Evolutionary conservation across 768 basidiomycete species (phyloP).

Genomic region (Leucosporidium scottii): DNA sequence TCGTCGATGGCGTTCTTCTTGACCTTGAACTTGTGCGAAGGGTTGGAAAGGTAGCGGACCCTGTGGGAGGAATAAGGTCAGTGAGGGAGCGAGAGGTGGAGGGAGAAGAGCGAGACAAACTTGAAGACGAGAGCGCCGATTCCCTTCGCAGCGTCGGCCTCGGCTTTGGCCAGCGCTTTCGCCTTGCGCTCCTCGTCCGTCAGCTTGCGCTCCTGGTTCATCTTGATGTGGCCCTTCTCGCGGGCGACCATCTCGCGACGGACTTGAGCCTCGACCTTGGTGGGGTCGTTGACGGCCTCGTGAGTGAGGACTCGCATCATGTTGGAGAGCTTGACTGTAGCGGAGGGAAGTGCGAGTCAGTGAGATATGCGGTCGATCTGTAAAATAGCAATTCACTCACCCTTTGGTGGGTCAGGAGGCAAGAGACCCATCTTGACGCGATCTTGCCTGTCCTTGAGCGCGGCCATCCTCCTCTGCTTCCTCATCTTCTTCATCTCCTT

Average conservation of each 20-base stretch:
- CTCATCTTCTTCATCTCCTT: conserved; percentile 93
- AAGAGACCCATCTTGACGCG: conserved; percentile 90
- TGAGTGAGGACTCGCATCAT: conserved; percentile 96
- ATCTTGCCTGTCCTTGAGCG: conserved; percentile 89
- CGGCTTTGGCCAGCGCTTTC: conserved; percentile 77
- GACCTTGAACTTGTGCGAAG: conserved; percentile 90
- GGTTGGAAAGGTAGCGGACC: conserved; percentile 81
- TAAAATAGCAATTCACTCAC: conserved; percentile 43
- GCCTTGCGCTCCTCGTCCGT: conserved; percentile 82
- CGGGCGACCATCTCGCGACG: conserved; percentile 86
- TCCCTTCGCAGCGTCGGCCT: conserved; percentile 80
- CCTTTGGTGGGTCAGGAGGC: conserved; percentile 92
- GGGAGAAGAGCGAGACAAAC: conserved; percentile 49
- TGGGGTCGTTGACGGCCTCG: conserved; percentile 95
- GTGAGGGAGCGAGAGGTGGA: background rate
- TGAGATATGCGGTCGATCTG: background rate
- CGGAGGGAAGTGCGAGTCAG: background rate
- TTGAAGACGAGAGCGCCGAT: conserved; percentile 80
- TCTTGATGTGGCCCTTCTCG: conserved; percentile 82
- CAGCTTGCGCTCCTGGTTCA: conserved; percentile 84
- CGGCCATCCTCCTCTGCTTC: conserved; percentile 75
- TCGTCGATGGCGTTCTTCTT: conserved; percentile 92
- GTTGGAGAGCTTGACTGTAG: conserved; percentile 79
- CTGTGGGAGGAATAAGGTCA: conserved; percentile 43
- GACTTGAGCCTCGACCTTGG: conserved; percentile 91